Percentiles rank a stretch among this genome's conserved stretches.
Conservation (phyloP, 768 basidiomycete species). For the Leccinum subgranulosum region DNA sequence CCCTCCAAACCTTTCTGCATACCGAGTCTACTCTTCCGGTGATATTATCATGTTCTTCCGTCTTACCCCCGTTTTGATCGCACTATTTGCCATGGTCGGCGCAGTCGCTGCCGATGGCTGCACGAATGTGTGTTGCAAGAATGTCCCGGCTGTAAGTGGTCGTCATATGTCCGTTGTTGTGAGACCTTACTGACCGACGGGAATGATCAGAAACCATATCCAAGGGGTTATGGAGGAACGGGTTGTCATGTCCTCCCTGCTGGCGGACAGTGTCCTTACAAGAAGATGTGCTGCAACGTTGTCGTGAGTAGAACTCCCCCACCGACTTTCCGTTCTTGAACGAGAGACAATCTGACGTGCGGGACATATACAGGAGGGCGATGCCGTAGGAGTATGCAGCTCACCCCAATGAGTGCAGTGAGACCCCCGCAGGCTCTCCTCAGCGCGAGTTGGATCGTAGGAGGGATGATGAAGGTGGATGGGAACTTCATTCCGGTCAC, state of each 20-base stretch:
- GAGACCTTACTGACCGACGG: not conserved
- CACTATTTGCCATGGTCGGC: not conserved
- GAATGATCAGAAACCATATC: not conserved
- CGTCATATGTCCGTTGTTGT: no score
- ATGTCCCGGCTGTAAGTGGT: not conserved
- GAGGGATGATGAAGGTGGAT: not conserved
- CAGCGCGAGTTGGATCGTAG: not conserved
- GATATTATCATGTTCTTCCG: conserved; percentile 5
- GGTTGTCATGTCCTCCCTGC: not conserved
- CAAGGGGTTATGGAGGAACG: not conserved
- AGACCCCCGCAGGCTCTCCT: not conserved
- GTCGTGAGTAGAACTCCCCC: not conserved
- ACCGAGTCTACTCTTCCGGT: not conserved
- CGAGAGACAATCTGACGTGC: not conserved
- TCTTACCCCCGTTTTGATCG: not conserved
- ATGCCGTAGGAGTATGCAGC: not conserved
- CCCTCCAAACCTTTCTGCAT: not conserved
- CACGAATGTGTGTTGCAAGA: not conserved
- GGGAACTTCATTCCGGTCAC: not conserved
- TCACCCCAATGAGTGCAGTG: not conserved
- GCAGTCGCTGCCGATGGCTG: not conserved
- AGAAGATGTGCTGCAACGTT: conserved; percentile 2
- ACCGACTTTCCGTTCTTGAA: no score
- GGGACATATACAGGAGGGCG: no score
- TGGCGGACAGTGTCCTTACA: not conserved